Percentiles rank a stretch among this genome's conserved stretches.
Conservation (phyloP, 2,329 filamentous ascomycete genomes). For the Uncinocarpus reesii region DNA sequence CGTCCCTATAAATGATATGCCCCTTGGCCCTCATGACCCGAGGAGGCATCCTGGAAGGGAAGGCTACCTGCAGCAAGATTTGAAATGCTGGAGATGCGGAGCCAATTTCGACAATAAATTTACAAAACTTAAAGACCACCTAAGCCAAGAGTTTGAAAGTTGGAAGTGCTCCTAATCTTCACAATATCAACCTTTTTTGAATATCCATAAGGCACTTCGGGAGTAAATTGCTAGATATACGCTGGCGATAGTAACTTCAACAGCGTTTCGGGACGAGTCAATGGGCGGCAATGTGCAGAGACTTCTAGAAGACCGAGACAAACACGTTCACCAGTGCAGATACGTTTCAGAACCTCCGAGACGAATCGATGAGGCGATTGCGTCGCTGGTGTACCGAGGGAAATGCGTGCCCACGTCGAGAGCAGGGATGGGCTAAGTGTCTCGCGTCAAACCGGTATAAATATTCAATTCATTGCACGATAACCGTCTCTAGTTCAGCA, state of each 20-base stretch:
- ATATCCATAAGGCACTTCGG: slow-evolving; percentile 45
- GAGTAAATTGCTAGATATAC: slow-evolving; percentile 41
- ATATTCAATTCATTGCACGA: slow-evolving; percentile 39
- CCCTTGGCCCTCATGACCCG: slow-evolving; percentile 55
- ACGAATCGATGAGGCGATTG: slow-evolving; percentile 47
- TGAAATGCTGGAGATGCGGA: slow-evolving; percentile 79
- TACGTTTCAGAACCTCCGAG: slow-evolving; percentile 29
- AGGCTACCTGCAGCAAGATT: slow-evolving; percentile 53
- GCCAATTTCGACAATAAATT: slow-evolving; percentile 65
- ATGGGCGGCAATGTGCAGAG: slow-evolving; percentile 43
- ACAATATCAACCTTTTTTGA: not conserved
- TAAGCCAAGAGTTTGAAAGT: slow-evolving; percentile 60
- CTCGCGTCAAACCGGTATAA: slow-evolving; percentile 47
- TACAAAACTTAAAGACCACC: slow-evolving; percentile 61
- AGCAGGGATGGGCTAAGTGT: slow-evolving; percentile 28
- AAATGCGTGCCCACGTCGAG: slow-evolving; percentile 40
- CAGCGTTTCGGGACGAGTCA: slow-evolving; percentile 43
- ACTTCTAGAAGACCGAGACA: slow-evolving; percentile 34
- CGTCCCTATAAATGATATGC: slow-evolving; percentile 67
- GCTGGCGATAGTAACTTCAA: slow-evolving; percentile 44
- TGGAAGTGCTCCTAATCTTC: slow-evolving; percentile 61
- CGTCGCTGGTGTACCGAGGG: slow-evolving; percentile 43
- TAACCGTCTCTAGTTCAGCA: slow-evolving; percentile 20
- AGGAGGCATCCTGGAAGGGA: slow-evolving; percentile 48
- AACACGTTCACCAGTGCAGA: slow-evolving; percentile 40